Conservation (phyloP, 75 land plant species). For the Isoetes taiwanensis region DNA sequence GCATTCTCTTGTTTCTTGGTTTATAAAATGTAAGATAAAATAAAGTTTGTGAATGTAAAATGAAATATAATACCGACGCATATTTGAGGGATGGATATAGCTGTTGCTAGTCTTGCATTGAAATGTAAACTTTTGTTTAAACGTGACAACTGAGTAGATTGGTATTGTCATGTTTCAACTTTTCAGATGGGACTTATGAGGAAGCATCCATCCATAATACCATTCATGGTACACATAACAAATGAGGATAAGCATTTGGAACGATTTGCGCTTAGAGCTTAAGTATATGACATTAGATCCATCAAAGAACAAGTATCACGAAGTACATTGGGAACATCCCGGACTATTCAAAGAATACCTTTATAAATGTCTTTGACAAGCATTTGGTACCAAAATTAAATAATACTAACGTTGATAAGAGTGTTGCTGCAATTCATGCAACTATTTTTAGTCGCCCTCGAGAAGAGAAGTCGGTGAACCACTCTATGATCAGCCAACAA, state of each 20-base stretch:
- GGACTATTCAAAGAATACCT: conserved; percentile 90
- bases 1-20: conserved; percentile 67
- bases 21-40: conserved; percentile 94
- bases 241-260: conserved; percentile 90
- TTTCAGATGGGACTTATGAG: conserved; percentile 97
- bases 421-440: conserved; percentile 95
- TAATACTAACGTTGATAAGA: conserved; percentile 93
- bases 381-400: conserved; percentile 84
- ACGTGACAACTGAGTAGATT: neutral
- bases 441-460: conserved; percentile 70
- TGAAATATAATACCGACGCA: neutral
- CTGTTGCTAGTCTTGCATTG: neutral
- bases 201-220: conserved; percentile 94
- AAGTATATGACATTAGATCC: conserved; percentile 98
- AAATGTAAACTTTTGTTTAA: neutral
- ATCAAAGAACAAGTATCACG: conserved; percentile 79
- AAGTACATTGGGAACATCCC: conserved; percentile 89
- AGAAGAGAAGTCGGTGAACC: conserved; percentile 54
- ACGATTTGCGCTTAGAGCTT: conserved; percentile 88
- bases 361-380: conserved; percentile 78
- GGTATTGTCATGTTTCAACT: neutral
- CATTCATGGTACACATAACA: conserved; percentile 85
- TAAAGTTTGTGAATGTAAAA: conserved; percentile 35
- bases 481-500: conserved; percentile 65
- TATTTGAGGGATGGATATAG: neutral